A percentile compares a stretch with the other conserved stretches of the same genome.
Evolutionary conservation across 2,329 filamentous ascomycete species (phyloP).

Genomic region (Trichoderma sp.): DNA sequence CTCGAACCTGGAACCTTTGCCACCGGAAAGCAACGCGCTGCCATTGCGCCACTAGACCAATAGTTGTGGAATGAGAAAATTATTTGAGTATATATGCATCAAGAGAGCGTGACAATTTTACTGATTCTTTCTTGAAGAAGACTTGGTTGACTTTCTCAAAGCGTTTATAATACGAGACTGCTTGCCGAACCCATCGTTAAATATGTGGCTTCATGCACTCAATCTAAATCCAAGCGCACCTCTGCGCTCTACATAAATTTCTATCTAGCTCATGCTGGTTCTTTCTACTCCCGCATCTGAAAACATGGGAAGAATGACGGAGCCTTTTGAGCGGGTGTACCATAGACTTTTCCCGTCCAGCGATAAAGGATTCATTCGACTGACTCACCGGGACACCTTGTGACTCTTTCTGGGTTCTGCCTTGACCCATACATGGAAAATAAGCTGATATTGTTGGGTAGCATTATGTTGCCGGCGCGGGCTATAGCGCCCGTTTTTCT

Average conservation of each 20-base stretch:
- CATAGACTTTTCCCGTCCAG: background rate
- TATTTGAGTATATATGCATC: background rate
- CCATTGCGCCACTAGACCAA: slow-evolving; percentile 29
- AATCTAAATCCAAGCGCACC: too few relatives aligned
- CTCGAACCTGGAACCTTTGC: slow-evolving; percentile 44
- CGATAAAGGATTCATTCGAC: background rate
- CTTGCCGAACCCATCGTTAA: too few relatives aligned
- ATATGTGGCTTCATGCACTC: too few relatives aligned
- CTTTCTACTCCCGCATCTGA: too few relatives aligned
- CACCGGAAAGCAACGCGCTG: slow-evolving; percentile 42
- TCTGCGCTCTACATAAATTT: too few relatives aligned
- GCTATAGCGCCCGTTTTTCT: background rate
- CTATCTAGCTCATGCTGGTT: too few relatives aligned
- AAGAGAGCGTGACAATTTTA: background rate
- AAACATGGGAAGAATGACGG: too few relatives aligned
- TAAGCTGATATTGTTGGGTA: background rate
- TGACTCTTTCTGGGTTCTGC: background rate
- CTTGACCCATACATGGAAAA: background rate
- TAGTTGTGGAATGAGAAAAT: background rate
- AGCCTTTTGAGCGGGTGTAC: background rate
- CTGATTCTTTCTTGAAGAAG: background rate
- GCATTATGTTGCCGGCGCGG: background rate
- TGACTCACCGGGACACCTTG: background rate
- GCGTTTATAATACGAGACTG: too few relatives aligned
- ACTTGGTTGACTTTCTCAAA: background rate